Evolutionary conservation across 2,329 filamentous ascomycete genomes (phyloP).

Genomic region (Setomelanomma holmii): DNA sequence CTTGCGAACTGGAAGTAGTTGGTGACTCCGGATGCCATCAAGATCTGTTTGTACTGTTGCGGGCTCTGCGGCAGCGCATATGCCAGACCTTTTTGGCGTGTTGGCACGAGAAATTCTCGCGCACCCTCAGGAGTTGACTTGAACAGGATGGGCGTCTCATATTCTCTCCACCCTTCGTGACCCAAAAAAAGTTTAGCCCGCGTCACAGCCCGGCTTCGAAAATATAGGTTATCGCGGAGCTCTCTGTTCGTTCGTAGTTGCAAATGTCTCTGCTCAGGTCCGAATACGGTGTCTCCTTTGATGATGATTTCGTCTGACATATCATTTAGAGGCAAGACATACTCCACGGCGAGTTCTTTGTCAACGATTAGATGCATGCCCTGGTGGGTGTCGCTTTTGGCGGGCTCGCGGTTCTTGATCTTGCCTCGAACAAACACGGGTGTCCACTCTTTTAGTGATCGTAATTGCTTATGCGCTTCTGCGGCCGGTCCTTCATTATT

Average conservation of each 20-base stretch:
- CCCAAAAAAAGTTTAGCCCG: slow-evolving; percentile 63
- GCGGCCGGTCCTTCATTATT: slow-evolving; percentile 32
- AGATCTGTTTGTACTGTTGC: slow-evolving; percentile 97
- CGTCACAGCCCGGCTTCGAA: slow-evolving; percentile 69
- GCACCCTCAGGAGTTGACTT: slow-evolving; percentile 98
- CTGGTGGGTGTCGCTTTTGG: slow-evolving; percentile 40
- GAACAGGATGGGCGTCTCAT: slow-evolving; percentile 94
- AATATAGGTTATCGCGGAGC: slow-evolving; percentile 71
- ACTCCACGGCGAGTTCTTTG: slow-evolving; percentile 68
- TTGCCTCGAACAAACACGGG: slow-evolving; percentile 63
- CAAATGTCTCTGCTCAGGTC: slow-evolving; percentile 77
- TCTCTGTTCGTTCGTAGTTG: slow-evolving; percentile 78
- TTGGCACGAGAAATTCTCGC: slow-evolving; percentile 92
- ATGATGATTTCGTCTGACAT: slow-evolving; percentile 81
- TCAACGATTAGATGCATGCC: slow-evolving; percentile 44
- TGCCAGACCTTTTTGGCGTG: slow-evolving; percentile 74
- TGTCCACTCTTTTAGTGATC: slow-evolving; percentile 56
- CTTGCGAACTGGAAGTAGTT: slow-evolving; percentile 92
- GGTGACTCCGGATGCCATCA: slow-evolving; percentile 87
- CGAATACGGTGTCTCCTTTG: slow-evolving; percentile 75
- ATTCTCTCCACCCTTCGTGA: slow-evolving; percentile 69
- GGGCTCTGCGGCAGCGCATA: slow-evolving; percentile 96
- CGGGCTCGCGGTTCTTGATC: slow-evolving; percentile 51
- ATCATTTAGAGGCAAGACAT: slow-evolving; percentile 72
- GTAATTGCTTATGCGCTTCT: slow-evolving; percentile 49